Percentiles rank a stretch among this genome's conserved stretches.
phyloP scores from a whole-genome alignment of 2,329 filamentous ascomycete species.

The Trichoderma guizhouense region DNA sequence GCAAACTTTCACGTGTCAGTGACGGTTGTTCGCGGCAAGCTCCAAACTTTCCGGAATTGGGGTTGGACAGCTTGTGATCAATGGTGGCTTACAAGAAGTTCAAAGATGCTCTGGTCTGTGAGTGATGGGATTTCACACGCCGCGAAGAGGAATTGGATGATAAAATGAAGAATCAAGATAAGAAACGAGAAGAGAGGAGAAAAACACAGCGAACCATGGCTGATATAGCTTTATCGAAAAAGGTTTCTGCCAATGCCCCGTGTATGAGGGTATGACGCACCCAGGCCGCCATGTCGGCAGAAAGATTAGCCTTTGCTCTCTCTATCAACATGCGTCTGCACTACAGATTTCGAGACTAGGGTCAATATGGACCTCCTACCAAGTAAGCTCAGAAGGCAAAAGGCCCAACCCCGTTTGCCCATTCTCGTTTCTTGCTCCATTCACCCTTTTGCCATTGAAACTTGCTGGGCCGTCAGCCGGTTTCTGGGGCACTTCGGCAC shows the following conservation, averaged over 20 bases:
- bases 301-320: background rate
- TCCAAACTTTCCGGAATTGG: background rate
- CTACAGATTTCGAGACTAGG: background rate
- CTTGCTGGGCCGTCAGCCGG: background rate
- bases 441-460: background rate
- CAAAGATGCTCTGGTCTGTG: background rate
- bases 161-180: background rate
- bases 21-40: conserved; percentile 11
- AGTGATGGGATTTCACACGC: background rate
- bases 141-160: background rate
- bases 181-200: background rate
- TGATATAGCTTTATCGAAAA: conserved; percentile 6
- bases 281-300: conserved; percentile 3
- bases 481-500: conserved; percentile 28
- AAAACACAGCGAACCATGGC: background rate
- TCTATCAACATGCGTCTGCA: background rate
- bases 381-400: background rate
- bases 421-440: background rate
- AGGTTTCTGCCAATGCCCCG: background rate
- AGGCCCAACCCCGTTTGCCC: background rate
- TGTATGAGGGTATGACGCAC: conserved; percentile 13
- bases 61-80: background rate
- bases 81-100: background rate
- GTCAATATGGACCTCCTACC: background rate
- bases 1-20: conserved; percentile 36